Percentiles rank a stretch among this genome's conserved stretches.
phyloP scores from a whole-genome alignment of 768 basidiomycete species.

The Amyloporia xantha region DNA sequence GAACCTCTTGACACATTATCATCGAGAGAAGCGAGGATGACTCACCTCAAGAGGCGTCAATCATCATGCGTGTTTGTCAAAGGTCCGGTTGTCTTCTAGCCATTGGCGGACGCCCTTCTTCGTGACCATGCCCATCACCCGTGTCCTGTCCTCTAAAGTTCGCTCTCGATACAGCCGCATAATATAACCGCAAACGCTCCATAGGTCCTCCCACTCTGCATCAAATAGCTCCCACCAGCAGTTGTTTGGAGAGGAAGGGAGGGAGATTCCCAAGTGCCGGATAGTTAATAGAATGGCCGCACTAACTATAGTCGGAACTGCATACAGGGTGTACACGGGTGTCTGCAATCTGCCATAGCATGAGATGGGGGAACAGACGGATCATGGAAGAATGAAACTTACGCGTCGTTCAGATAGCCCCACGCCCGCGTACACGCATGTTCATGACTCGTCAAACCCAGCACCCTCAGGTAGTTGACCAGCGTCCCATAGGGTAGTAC shows the following conservation, averaged over 20 bases:
- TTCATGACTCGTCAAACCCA: slow-evolving; percentile 72
- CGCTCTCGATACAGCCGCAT: slow-evolving; percentile 72
- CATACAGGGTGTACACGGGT: slow-evolving; percentile 84
- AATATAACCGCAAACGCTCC: slow-evolving; percentile 77
- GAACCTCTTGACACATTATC: too few species aligned
- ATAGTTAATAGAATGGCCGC: slow-evolving; percentile 81
- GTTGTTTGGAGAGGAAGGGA: slow-evolving; percentile 64
- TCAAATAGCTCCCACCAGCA: slow-evolving; percentile 97
- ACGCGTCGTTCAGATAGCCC: slow-evolving; percentile 97
- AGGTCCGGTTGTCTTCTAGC: slow-evolving; percentile 49
- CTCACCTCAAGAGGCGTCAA: not conserved
- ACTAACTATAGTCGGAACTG: slow-evolving; percentile 84
- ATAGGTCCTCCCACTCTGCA: slow-evolving; percentile 82
- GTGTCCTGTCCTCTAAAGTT: slow-evolving; percentile 36
- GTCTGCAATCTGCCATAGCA: slow-evolving; percentile 72
- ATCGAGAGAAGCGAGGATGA: not conserved
- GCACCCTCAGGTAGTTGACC: slow-evolving; percentile 87
- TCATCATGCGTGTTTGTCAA: too few species aligned
- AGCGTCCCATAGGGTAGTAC: slow-evolving; percentile 91
- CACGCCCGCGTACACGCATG: slow-evolving; percentile 75
- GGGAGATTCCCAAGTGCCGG: slow-evolving; percentile 61
- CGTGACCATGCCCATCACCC: slow-evolving; percentile 50
- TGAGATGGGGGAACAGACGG: slow-evolving; percentile 10
- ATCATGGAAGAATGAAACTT: slow-evolving; percentile 27
- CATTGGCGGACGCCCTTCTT: slow-evolving; percentile 80